Base-by-base conservation (phyloP, 495 filamentous ascomycete species). In the Hypoxylon intermedium region DNA sequence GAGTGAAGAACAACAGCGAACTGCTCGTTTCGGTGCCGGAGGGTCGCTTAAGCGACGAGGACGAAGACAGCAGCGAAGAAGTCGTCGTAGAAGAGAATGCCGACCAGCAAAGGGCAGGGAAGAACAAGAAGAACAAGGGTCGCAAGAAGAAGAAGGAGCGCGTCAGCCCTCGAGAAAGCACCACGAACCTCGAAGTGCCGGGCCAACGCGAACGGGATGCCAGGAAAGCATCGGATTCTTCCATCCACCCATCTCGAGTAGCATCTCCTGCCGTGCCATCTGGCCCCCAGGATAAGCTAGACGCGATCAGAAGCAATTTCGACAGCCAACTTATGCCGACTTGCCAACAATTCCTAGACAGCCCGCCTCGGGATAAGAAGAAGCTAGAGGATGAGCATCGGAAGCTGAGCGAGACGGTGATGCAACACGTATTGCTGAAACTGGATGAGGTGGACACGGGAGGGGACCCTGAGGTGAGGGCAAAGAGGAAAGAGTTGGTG, bases 371-470 rank as follows among this genome's bases (percentile, higher is more conserved):
- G 2, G 92, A 97, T 19, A 63, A 71, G 15, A 88, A 89, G 72
- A 87, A 87, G 75, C 79, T 85, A 34, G 84, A 85, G 15, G 88
- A 89, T 34, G 89, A 93, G 60, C 87, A 97, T 58, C 87, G 88
- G 72, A 89, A 84, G 70, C 67, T 97, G 28, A 87, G 83, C 21
- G 94, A 97, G 78, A 90, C 85, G 3, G 88, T 97, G 49, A 75
- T 98, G 79, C 81, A 85, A 45, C 90, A 97, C 69, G 82, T 93
- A 5, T 60, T 97, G 53, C 63, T 98, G 64, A 97, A 95, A 74
- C 79, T 93, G 20, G 93, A 97, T 76, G 87, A 80, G 11, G 87
- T 97, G 20, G 90, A 93, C 51, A 87, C 85, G 2, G 83, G 87
- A 15, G 85, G 83, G 5, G 82, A 93, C 62, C 78, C 73, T 15